phyloP scores from a whole-genome alignment of 2,329 filamentous ascomycete species.

The Stagonosporopsis rhizophila region DNA sequence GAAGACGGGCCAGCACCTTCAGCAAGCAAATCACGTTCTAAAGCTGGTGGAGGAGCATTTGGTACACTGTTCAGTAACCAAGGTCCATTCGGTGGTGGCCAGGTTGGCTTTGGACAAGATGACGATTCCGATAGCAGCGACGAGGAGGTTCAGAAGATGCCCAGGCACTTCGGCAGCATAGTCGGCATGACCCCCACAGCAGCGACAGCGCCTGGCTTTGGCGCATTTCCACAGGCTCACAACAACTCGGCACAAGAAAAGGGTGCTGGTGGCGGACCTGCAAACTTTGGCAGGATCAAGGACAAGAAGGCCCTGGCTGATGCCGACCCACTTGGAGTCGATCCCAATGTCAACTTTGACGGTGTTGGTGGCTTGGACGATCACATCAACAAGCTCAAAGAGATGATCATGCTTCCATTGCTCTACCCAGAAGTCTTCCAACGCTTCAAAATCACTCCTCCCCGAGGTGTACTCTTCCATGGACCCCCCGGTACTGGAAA shows the following conservation, averaged over 20 bases:
- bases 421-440: conserved; percentile 95
- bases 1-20: conserved; percentile 73
- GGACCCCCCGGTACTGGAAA: conserved; percentile 97
- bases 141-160: conserved; percentile 77
- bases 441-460: conserved; percentile 90
- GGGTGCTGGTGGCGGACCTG: conserved; percentile 67
- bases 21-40: conserved; percentile 70
- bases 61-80: conserved; percentile 86
- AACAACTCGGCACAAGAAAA: conserved; percentile 61
- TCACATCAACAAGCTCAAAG: conserved; percentile 96
- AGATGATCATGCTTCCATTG: conserved; percentile 95
- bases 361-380: conserved; percentile 91
- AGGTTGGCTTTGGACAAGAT: conserved; percentile 76
- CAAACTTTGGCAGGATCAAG: conserved; percentile 91
- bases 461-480: conserved; percentile 93
- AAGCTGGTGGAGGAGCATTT: conserved; percentile 64
- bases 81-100: conserved; percentile 90
- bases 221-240: conserved; percentile 63
- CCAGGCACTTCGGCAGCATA: conserved; percentile 63
- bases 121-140: conserved; percentile 97
- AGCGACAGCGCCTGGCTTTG: conserved; percentile 57
- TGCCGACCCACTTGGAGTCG: conserved; percentile 91
- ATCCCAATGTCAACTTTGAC: conserved; percentile 90
- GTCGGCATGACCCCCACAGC: conserved; percentile 69
- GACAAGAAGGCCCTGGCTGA: conserved; percentile 91